phyloP scores from a whole-genome alignment of 306 rosid genomes.

The Lagenaria siceraria region DNA sequence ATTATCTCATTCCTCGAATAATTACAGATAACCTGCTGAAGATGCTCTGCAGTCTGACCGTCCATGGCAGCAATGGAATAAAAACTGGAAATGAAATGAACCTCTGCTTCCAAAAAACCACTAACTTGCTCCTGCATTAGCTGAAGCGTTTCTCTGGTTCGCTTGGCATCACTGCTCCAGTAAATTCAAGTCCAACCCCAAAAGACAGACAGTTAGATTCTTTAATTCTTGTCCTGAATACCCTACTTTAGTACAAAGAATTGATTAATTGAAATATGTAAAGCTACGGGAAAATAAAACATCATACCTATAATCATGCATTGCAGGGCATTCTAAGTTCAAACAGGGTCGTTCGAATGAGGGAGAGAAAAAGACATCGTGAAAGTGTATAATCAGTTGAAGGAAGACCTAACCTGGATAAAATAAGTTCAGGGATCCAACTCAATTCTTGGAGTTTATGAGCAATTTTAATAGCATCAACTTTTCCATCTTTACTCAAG shows the following conservation, averaged over 20 bases:
- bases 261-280: background rate
- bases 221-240: background rate
- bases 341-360: background rate
- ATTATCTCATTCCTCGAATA: slow-evolving; percentile 66
- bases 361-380: background rate
- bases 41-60: slow-evolving; percentile 98
- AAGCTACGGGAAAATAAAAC: background rate
- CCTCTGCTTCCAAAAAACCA: slow-evolving; percentile 62
- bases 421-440: slow-evolving; percentile 91
- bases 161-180: slow-evolving; percentile 49
- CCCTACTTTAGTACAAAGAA: slow-evolving; percentile 7
- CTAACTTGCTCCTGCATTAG: slow-evolving; percentile 76
- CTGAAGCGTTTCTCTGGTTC: slow-evolving; percentile 75
- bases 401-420: slow-evolving; percentile 55
- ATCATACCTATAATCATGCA: background rate
- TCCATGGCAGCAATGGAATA: slow-evolving; percentile 97
- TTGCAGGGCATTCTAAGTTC: background rate
- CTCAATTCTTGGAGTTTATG: slow-evolving; percentile 63
- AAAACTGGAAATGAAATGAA: slow-evolving; percentile 80
- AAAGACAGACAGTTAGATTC: background rate
- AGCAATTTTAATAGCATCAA: slow-evolving; percentile 56
- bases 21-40: slow-evolving; percentile 58
- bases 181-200: background rate
- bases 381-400: slow-evolving; percentile 2
- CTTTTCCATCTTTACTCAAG: slow-evolving; percentile 66